Evolutionary conservation across 2,329 filamentous ascomycete genomes (phyloP).

Genomic region (Trichoderma atroviride): DNA sequence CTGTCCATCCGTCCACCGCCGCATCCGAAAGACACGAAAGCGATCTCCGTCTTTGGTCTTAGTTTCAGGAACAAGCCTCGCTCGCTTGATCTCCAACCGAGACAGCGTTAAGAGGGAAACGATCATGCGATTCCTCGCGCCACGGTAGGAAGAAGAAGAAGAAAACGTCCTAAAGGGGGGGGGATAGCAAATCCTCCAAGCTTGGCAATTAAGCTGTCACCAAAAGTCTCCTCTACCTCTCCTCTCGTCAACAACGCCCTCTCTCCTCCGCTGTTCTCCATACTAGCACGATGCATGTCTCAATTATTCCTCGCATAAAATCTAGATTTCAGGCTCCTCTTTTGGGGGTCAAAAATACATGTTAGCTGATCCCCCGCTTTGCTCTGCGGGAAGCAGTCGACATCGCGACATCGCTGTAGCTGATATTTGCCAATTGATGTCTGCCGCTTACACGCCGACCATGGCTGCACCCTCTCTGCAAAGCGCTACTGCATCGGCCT

Average conservation of each 20-base stretch:
- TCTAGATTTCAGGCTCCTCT: neutral
- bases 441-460: neutral
- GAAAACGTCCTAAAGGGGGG: neutral
- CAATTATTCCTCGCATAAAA: conserved; percentile 2
- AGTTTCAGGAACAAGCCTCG: neutral
- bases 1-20: neutral
- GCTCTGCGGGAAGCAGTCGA: neutral
- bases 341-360: neutral
- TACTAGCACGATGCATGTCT: neutral
- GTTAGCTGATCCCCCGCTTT: neutral
- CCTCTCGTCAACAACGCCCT: neutral
- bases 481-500: neutral
- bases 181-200: neutral
- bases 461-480: neutral
- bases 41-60: neutral
- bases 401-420: neutral
- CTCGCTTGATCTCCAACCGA: neutral
- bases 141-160: neutral
- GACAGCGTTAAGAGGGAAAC: neutral
- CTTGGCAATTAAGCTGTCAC: neutral
- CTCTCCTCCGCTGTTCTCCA: neutral
- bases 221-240: neutral
- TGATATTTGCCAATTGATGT: neutral
- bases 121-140: neutral
- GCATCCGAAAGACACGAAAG: neutral